Base-by-base conservation (phyloP, 352 stramenopile genomes). In the Globisporangium cederbergense region DNA sequence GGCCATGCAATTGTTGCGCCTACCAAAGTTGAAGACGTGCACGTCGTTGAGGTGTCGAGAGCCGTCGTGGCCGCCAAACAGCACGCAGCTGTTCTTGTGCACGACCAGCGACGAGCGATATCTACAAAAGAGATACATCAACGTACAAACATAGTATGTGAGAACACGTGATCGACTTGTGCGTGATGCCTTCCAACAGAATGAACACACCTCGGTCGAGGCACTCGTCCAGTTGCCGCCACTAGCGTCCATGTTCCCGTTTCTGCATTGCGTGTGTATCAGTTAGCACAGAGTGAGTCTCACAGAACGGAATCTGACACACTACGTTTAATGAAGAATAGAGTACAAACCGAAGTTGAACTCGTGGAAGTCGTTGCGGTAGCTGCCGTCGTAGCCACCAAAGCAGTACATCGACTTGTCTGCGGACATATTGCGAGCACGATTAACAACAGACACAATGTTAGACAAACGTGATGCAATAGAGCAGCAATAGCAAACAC, bases 11-110 rank as follows among this genome's bases (percentile, higher is more conserved):
- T 52, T 45, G 45, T 9, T 43, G 30, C 47, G 14, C 70, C 14
- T 69, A 81, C 92, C 79, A 66, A 99, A 98, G 70, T 99, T 93
- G 78, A 98, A 99, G 1, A 98, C 78, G 75, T 99, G 92, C 4
- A 98, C 95, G 71, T 99, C 96, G 51, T 98, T 97, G 20, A 99
- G 79, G 71, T 99, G 96, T n/a, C 96, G 77, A 20, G 95, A 99
- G 0, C 97, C 97, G 72, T 99, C 97, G 74, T 99, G 97, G 1
- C 97, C 97, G 14, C 97, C 97, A 79, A 98, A 99, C 7, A 99
- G 76, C 67, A 99, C 77, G 59, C 84, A 98, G 63, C 95, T 98
- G 67, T 88, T 87, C 59, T 98, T 97, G 70, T 95, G 80, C 65
- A 98, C 84, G 7, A 97, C 91, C 55, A 97, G 85, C 16, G 89